Evolutionary conservation across 148 eudicot genomes (phyloP), one percentile per base, ranked within the genome.

Genomic region (Persicaria tinctoria): DNA sequence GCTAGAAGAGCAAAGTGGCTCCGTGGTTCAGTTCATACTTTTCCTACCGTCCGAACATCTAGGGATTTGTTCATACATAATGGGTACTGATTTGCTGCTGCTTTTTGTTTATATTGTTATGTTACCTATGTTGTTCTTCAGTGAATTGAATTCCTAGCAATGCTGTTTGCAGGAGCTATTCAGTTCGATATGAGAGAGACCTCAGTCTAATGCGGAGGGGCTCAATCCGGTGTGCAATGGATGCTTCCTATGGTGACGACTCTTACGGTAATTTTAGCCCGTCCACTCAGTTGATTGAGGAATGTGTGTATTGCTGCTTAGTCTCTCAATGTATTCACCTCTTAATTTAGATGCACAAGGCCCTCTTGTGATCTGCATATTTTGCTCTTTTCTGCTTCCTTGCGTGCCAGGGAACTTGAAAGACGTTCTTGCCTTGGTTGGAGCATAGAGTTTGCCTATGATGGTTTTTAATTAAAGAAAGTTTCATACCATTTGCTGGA

Each of bases 81-180:
- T 17, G 55, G 74, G 74, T 71, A 71, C 48, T 46, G 32, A 47
- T 71, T 48, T 32, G 41, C 38, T 60, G 44, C 47, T 44, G 8
- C 17, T 9, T 50, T 47, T 2, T 48, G 1, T 50, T 46, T n/a
- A 5, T 11, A 47, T 47, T 46, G 54, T 71, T 41, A 17, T 45
- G 20, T 69, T 45, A 14, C 5, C 27, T 44, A 18, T 69, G 20
- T 69, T 7, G 7, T 70, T 70, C 7, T 46, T 11, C 23, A 6
- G 4, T 46, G 4, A n/a, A 17, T 20, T 46, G 2, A 20, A 3
- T 73, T 32, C 14, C 62, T 73, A 73, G 16, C 8, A 5, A 5
- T 66, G 18, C 62, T 73, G 54, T 5, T 73, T 73, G 62, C 54
- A 73, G 62, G 62, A 73, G 57, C 6, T n/a, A 71, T 71, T 8